Evolutionary conservation across 2,329 filamentous ascomycete genomes (phyloP).

Genomic region (Clonostachys sp.): DNA sequence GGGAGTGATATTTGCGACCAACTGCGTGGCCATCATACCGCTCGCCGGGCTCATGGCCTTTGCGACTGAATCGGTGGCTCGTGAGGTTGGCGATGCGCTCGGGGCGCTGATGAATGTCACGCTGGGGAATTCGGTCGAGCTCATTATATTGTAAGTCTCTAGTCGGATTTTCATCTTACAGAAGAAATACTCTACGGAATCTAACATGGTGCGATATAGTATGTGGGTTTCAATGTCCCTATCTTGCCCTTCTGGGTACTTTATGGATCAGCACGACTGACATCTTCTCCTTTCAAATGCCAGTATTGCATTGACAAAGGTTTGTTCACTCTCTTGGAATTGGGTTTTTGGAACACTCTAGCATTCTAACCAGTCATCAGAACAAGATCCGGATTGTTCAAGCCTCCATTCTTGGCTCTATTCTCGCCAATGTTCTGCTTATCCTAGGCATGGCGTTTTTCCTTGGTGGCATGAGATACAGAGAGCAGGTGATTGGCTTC

Average conservation of each 20-base stretch:
- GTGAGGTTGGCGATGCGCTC: conserved; percentile 66
- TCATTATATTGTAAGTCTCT: conserved; percentile 65
- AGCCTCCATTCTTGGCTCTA: conserved; percentile 83
- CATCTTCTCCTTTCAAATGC: conserved; percentile 1
- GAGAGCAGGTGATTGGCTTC: conserved; percentile 63
- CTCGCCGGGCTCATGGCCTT: conserved; percentile 67
- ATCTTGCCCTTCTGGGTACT: background rate
- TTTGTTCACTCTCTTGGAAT: background rate
- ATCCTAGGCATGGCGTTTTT: conserved; percentile 92
- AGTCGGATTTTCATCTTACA: background rate
- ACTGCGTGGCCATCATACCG: conserved; percentile 71
- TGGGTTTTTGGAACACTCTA: background rate
- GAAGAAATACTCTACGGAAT: too few species aligned
- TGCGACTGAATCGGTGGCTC: conserved; percentile 72
- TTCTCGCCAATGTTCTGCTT: conserved; percentile 80
- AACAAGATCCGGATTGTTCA: conserved; percentile 88
- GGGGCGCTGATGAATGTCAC: conserved; percentile 73
- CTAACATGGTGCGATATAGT: background rate
- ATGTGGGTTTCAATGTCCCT: background rate
- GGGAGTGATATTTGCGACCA: conserved; percentile 66
- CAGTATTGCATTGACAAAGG: conserved; percentile 73
- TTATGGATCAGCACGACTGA: too few species aligned
- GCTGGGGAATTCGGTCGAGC: conserved; percentile 74
- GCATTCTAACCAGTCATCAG: conserved; percentile 19
- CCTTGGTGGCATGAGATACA: conserved; percentile 77